Base-by-base conservation (phyloP, 1,139 yeast genomes). In the Hemisphaericaspora xylanilytica region DNA sequence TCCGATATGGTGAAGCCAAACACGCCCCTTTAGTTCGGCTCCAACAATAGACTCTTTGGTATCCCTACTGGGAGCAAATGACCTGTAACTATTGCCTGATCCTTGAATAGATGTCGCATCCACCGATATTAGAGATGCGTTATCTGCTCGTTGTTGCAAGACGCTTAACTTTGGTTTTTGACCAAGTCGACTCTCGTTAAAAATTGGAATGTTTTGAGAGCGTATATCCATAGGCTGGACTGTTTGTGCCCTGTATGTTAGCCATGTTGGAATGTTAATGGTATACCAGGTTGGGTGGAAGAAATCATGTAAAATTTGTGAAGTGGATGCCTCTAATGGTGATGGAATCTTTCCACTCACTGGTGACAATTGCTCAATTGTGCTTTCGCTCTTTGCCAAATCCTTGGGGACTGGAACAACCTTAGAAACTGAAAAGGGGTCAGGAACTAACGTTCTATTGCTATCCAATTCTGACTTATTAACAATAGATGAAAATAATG, bases 221-320 rank as follows among this genome's bases (percentile, higher is more conserved):
- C 58, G 50, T 7, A 51, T 50, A 4, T 59, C 58, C 18, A 51
- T 49, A 6, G 70, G 69, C 38, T 52, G 58, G 28, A 57, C 47
- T 2, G 52, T 41, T 27, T 53, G 58, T 14, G 63, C 58, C 24
- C 69, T 71, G 47, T 82, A 81, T 37, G 75, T 75, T 38, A 90
- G 64, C 97, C 97, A 92, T 37, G 80, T 79, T 1, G 96, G 83
- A 5, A 86, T 75, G 6, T 94, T 87, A 36, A 90, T 67, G 7
- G 88, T 81, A 49, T 83, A 83, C 86, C 95, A 85, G 45, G 85
- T 85, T 11, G 97, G 96, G 58, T 89, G 96, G 50, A 84, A 73
- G 55, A 86, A 85, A 41, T 77, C 79, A 37, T 77, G 73, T 60
- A 88, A 67, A 41, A 88, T 75, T 47, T 83, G 86, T 1, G 86